Base-by-base conservation (phyloP, 495 filamentous ascomycete genomes). In the Penicillium subrubescens region DNA sequence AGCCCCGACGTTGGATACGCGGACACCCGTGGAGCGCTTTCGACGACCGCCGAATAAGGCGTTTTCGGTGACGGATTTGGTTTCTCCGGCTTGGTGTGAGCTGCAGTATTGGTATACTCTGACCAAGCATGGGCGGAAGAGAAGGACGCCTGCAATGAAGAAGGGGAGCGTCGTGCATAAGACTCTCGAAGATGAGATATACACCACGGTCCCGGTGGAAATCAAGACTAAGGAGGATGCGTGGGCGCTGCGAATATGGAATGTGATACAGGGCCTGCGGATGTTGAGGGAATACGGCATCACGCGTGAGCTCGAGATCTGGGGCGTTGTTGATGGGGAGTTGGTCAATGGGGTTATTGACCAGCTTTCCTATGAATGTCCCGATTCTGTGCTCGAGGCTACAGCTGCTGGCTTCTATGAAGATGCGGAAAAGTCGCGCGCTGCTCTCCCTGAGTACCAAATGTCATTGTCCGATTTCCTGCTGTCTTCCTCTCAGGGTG, bases 61-160 rank as follows among this genome's bases (percentile, higher is more conserved):
- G 0, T 85, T 99, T n/a, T 92, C 91, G 1, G 95, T 99, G 5
- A 91, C 92, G 2, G 95, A 99, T 75, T 73, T 99, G 46, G 85
- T 94, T 2, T 89, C 90, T 15, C 93, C 93, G 2, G 87, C 93
- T 10, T 99, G 95, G 95, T 99, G 95, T 73, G 96, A 99, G 74
- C 76, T 97, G 50, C 95, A 99, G 73, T 94, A 97, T 67, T 91
- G 87, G 83, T 98, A 93, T 79, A 89, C 86, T 0, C 83, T 99
- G 34, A 90, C 87, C 3, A 87, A 85, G 48, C 84, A 89, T 69
- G 96, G 96, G 19, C 84, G 82, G 67, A 93, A 89, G 75, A 87
- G 81, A 57, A 75, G 79, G 2, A 98, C 96, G 0, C 73, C 84
- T 11, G 92, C 91, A 1, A 99, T 99, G 95, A 90, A 88, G 70